Conservation (phyloP, 495 filamentous ascomycete genomes). For the Talaromyces adpressus region DNA sequence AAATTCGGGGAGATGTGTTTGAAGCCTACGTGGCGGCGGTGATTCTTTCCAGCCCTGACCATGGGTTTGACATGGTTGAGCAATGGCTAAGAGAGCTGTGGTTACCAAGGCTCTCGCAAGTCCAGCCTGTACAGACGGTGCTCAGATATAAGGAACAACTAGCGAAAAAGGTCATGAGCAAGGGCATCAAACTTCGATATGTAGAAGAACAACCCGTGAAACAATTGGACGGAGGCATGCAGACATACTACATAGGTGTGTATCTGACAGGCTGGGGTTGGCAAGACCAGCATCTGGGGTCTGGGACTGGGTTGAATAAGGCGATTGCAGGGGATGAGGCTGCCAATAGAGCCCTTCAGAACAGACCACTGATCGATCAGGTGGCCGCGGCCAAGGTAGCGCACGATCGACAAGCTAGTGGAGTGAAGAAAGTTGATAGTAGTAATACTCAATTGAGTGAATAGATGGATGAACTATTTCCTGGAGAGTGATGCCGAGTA, state of each 20-base stretch:
- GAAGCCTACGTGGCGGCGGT: constrained; percentile 81
- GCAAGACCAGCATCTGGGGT: constrained; percentile 54
- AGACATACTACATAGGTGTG: constrained; percentile 61
- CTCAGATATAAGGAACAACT: constrained; percentile 48
- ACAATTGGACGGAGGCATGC: constrained; percentile 48
- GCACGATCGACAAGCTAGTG: constrained; percentile 11
- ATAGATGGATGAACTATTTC: not conserved
- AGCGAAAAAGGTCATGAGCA: constrained; percentile 46
- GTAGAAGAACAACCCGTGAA: constrained; percentile 43
- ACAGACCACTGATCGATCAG: constrained; percentile 49
- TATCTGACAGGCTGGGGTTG: constrained; percentile 72
- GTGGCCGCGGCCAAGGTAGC: constrained; percentile 45
- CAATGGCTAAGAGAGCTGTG: constrained; percentile 68
- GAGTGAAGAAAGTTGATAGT: not conserved
- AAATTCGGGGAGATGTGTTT: constrained; percentile 76
- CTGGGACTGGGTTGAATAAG: constrained; percentile 62
- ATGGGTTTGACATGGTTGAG: constrained; percentile 52
- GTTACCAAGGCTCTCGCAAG: constrained; percentile 36
- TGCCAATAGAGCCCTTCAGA: constrained; percentile 56
- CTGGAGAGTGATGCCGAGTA: no score
- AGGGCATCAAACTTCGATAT: constrained; percentile 61
- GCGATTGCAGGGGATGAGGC: constrained; percentile 67
- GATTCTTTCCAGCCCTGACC: constrained; percentile 52
- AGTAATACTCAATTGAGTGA: not conserved
- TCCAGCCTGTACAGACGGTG: constrained; percentile 30